Base-by-base conservation (phyloP, 768 basidiomycete genomes). In the Auriscalpium microsporum region DNA sequence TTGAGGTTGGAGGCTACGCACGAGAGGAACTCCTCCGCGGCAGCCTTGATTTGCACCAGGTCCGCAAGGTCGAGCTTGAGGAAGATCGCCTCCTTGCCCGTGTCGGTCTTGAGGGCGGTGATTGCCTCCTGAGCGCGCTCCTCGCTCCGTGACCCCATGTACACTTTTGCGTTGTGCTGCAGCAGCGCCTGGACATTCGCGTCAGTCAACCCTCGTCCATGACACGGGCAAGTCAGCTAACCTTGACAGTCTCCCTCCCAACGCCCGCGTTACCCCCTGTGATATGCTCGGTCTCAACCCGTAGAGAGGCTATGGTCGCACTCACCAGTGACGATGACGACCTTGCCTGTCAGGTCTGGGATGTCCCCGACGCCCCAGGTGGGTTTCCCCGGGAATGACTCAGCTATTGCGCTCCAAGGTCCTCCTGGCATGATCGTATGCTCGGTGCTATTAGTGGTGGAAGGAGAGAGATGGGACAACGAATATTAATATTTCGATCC, bases 91-190 rank as follows among this genome's bases (percentile, higher is more conserved):
- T 71, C 68, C 50, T 65, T 70, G 35, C 78, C 76, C 0, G 75
- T 77, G 40, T 50, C 65, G 19, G 56, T 21, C 55, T 80, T 72
- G 51, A 87, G 68, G 5, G 79, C 75, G 33, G 68, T 56, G 56
- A 86, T 84, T 0, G 82, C 82, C 2, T 59, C 61, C 10, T 73
- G 68, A 0, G 75, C 70, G 57, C 78, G 83, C 33, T 69, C 65
- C 51, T 67, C 56, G 54, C 63, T 73, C n/a, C 82, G 74, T 9
- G 70, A 68, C 0, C 78, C 81, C 35, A 86, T 49, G 62, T 88
- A 86, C 0, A 87, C 84, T 55, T 77, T 84, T 9, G 84, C 84
- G 63, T 83, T 78, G 59, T 79, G 79, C n/a, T 60, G 34, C 17
- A 86, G 69, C 6, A 85, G 73, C 1, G 68, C 75, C 78, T 82